Percentiles rank a stretch among this genome's conserved stretches.
phyloP scores from a whole-genome alignment of 2,329 filamentous ascomycete species.

The Xylariomycetidae sp. region DNA sequence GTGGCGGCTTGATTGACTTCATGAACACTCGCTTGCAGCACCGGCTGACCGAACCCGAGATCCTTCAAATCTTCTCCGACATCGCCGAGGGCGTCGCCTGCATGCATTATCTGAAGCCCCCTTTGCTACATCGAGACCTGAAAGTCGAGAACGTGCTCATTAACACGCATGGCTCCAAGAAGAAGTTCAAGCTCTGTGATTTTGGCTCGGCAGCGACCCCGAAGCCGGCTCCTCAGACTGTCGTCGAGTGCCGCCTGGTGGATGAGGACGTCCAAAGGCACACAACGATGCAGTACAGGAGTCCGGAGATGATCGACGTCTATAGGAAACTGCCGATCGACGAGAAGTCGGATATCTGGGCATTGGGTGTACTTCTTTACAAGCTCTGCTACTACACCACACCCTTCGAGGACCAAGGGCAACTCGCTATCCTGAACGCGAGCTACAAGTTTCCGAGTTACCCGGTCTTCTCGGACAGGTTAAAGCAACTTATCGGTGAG shows the following conservation, averaged over 20 bases:
- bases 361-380: constrained; percentile 87
- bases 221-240: constrained; percentile 75
- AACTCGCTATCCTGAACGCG: constrained; percentile 94
- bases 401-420: constrained; percentile 94
- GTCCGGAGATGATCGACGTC: constrained; percentile 98
- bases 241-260: constrained; percentile 82
- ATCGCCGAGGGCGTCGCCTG: constrained; percentile 94
- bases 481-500: constrained; percentile 86
- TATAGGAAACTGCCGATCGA: constrained; percentile 95
- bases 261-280: constrained; percentile 97
- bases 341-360: constrained; percentile 99
- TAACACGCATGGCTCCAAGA: constrained; percentile 56
- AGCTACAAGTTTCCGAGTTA: constrained; percentile 88
- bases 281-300: constrained; percentile 94
- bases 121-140: constrained; percentile 85
- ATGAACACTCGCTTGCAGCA: constrained; percentile 99
- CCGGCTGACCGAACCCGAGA: constrained; percentile 93
- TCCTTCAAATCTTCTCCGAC: constrained; percentile 93
- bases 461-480: constrained; percentile 79
- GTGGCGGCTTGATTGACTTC: constrained; percentile 94
- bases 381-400: constrained; percentile 99
- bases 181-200: constrained; percentile 92
- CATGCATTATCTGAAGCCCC: constrained; percentile 97
- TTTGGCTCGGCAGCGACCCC: constrained; percentile 90
- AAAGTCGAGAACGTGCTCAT: constrained; percentile 99